Percentiles rank a stretch among this genome's conserved stretches.
These are phyloP conservation scores for Talaromyces pinophilus DNA, from an alignment of 2,329 filamentous ascomycete species.

Conservation along the genomic window DNA sequence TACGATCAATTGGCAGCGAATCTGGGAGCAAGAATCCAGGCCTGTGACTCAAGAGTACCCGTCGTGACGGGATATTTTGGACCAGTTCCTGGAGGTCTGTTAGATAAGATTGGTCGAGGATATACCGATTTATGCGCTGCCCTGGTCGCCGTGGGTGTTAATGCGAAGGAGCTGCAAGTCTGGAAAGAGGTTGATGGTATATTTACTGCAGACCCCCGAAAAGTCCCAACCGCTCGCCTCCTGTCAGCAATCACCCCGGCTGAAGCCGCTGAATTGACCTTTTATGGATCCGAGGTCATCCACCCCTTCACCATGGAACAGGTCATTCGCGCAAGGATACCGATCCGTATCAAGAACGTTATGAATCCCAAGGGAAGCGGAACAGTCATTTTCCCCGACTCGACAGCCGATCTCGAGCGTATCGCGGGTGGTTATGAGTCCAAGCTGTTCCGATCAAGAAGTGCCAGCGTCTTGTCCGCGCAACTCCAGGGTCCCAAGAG, in stretches of 20 bases:
- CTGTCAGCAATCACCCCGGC: conserved; percentile 85
- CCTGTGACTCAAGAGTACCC: conserved; percentile 68
- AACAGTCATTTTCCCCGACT: conserved; percentile 73
- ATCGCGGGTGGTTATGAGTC: conserved; percentile 59
- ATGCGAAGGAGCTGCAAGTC: conserved; percentile 86
- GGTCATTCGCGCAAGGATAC: conserved; percentile 65
- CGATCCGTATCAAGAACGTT: conserved; percentile 69
- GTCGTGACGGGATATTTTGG: conserved; percentile 95
- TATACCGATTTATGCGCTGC: conserved; percentile 97
- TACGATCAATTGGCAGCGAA: conserved; percentile 65
- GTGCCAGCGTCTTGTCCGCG: conserved; percentile 46
- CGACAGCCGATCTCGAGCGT: conserved; percentile 53
- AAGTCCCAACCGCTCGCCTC: conserved; percentile 90
- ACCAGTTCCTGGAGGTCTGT: conserved; percentile 82
- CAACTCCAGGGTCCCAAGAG: conserved; percentile 65
- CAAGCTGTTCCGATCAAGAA: conserved; percentile 52
- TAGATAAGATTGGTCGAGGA: conserved; percentile 89
- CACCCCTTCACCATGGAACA: conserved; percentile 99
- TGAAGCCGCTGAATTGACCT: conserved; percentile 93
- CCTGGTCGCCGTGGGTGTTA: conserved; percentile 83
- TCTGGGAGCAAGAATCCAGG: conserved; percentile 64
- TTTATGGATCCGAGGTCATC: conserved; percentile 93
- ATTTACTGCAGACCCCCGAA: conserved; percentile 81
- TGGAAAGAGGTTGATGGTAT: conserved; percentile 99
- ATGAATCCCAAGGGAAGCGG: conserved; percentile 65